Conservation (phyloP, 345 rosid genomes). For the Salix exigua region DNA sequence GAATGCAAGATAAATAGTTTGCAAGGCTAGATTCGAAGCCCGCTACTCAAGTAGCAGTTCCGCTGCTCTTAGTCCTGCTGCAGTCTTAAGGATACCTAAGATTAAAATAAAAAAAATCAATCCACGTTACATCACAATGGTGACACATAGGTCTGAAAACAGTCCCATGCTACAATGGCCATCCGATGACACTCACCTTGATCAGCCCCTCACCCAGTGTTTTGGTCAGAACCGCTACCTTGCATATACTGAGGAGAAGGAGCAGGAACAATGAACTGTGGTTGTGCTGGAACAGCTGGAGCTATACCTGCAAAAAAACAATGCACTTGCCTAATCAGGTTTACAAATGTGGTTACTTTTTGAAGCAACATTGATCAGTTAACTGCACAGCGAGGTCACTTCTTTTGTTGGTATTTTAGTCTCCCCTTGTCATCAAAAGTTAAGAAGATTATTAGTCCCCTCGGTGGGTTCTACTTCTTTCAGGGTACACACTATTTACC, state of each 20-base stretch:
- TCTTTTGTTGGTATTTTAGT: neutral
- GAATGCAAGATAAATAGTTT: constrained; percentile 66
- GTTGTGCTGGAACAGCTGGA: constrained; percentile 51
- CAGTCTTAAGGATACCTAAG: constrained; percentile 64
- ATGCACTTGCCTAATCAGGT: constrained; percentile 10
- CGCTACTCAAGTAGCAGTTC: constrained; percentile 78
- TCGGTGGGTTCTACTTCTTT: neutral
- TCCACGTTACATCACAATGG: neutral
- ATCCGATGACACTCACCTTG: constrained; percentile 34
- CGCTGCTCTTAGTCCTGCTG: constrained; percentile 73
- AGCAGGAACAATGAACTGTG: constrained; percentile 64
- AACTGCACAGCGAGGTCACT: neutral
- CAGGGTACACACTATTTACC: neutral
- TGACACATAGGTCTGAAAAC: neutral
- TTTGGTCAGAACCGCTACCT: constrained; percentile 79
- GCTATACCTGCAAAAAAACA: constrained; percentile 42
- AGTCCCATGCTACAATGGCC: neutral
- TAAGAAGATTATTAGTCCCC: neutral
- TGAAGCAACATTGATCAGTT: neutral
- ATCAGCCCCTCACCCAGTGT: constrained; percentile 69
- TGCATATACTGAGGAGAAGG: constrained; percentile 70
- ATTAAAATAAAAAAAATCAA: constrained; percentile 1
- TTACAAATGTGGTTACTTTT: neutral
- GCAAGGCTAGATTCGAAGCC: constrained; percentile 87
- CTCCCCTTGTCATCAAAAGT: neutral